A percentile compares a stretch with the other conserved stretches of the same genome.
Conservation (phyloP, 257 asterid genomes). For the Perilla frutescens region DNA sequence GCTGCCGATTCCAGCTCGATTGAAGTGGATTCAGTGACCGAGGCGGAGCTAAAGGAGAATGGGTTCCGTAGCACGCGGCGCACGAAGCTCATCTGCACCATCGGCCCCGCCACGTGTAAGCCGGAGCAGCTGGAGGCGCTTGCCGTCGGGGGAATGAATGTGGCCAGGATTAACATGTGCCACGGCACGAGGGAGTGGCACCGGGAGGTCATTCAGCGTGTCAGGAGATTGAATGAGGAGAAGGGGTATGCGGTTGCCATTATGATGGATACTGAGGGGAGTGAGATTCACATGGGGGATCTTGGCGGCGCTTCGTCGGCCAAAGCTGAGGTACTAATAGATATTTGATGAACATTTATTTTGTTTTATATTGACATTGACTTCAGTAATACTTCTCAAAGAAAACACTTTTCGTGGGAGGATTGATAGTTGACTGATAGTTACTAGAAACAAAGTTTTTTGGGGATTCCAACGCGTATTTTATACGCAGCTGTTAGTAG, state of each 20-base stretch:
- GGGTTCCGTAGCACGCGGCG: conserved; percentile 97
- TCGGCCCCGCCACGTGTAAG: conserved; percentile 83
- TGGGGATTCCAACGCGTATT: background rate
- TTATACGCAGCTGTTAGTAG: background rate
- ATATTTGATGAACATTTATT: background rate
- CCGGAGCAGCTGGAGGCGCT: conserved; percentile 92
- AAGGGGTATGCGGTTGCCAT: conserved; percentile 96
- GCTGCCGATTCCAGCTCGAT: conserved; percentile 65
- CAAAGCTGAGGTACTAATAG: conserved; percentile 78
- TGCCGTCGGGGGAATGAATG: conserved; percentile 98
- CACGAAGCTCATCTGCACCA: conserved; percentile 88
- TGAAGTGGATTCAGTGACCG: conserved; percentile 94
- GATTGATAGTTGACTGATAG: background rate
- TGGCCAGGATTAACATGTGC: conserved; percentile 96
- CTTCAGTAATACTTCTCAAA: background rate
- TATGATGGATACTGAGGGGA: conserved; percentile 99
- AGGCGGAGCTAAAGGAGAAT: conserved; percentile 95
- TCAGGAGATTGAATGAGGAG: conserved; percentile 92
- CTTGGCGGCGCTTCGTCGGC: conserved; percentile 92
- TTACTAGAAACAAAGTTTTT: background rate
- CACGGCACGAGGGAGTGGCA: conserved; percentile 99
- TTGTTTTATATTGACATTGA: background rate
- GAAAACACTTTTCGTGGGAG: background rate
- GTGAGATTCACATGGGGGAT: conserved; percentile 99
- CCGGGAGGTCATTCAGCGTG: conserved; percentile 75